Conservation (phyloP, 441 rosid genomes). For the Aleurites moluccanus region DNA sequence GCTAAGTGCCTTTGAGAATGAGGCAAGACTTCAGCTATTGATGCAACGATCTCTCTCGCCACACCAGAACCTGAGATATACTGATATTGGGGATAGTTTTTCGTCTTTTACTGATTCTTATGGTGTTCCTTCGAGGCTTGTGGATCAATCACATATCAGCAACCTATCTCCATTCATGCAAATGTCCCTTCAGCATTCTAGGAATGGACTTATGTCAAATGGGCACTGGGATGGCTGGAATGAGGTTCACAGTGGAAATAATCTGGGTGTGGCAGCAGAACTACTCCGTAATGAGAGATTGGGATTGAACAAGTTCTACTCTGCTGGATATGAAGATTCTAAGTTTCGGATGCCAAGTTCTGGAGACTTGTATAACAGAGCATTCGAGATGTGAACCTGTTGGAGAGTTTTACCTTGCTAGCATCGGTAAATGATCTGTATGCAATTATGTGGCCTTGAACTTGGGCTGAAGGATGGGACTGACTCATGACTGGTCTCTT, state of each 20-base stretch:
- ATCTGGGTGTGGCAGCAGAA: conserved; percentile 62
- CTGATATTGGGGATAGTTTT: conserved; percentile 49
- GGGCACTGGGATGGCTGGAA: conserved; percentile 87
- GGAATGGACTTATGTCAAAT: conserved; percentile 62
- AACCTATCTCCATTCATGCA: conserved; percentile 51
- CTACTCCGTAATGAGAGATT: conserved; percentile 73
- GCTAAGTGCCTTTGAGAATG: conserved; percentile 55
- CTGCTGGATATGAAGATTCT: conserved; percentile 70
- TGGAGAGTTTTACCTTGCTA: conserved; percentile 26
- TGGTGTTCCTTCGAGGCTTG: conserved; percentile 61
- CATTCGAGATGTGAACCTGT: conserved; percentile 69
- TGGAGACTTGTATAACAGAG: conserved; percentile 68
- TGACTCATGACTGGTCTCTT: conserved; percentile 32
- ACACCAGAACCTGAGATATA: conserved; percentile 58
- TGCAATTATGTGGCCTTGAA: conserved; percentile 20
- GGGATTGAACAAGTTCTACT: conserved; percentile 56
- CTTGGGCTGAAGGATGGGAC: conserved; percentile 27
- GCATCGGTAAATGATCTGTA: conserved; percentile 24
- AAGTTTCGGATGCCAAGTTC: conserved; percentile 71
- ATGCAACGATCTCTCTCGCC: conserved; percentile 66
- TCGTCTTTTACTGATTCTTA: conserved; percentile 58
- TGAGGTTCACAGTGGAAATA: conserved; percentile 63
- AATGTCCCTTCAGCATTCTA: conserved; percentile 56
- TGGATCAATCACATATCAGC: conserved; percentile 62
- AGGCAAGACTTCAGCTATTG: conserved; percentile 62